Base-by-base conservation (phyloP, 1,284 basidiomycete genomes). In the Trametes versicolor region DNA sequence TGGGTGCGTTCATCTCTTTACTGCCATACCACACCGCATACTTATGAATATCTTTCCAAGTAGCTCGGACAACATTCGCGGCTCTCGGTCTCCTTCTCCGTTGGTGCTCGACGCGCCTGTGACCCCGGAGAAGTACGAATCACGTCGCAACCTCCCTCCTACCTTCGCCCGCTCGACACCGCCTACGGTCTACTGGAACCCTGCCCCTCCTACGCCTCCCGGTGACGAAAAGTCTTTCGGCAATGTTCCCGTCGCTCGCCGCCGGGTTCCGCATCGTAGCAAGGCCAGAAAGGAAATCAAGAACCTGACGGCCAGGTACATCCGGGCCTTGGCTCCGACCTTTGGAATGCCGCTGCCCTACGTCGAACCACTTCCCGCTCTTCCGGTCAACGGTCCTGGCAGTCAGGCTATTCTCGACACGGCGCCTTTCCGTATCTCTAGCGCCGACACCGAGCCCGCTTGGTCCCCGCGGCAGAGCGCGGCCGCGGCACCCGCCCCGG, bases 161-260 rank as follows among this genome's bases (percentile, higher is more conserved):
- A 15, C 23, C 25, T 65, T 61, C 25, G 64, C 59, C 2, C 50
- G 43, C 27, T 41, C 59, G 12, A 58, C 50, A 1, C 59, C 64
- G 8, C 51, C 64, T 12, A 45, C 36, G 43, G 15, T 65, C 4
- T 29, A 27, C 19, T 61, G 64, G 64, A 23, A n/a, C 17, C 29
- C 39, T 15, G 17, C 58, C 36, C 50, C 53, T 2, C 27, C 6
- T 27, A 12, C 37, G 7, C 39, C n/a, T 17, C 23, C 45, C 21
- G 21, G 7, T 27, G 2, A 17, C 41, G 41, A 17, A n/a, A 43
- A 43, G 41, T 17, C 41, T n/a, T 17, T n/a, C 41, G 3, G n/a
- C 41, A n/a, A 17, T n/a, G 19, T 15, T 3, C 41, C 41, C 17
- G 8, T 17, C 6, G 15, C 41, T 7, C 17, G 4, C 19, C 41